Percentiles rank a stretch among this genome's conserved stretches.
Evolutionary conservation across 148 eudicot species (phyloP).

Genomic region (Rhododendron williamsianum): DNA sequence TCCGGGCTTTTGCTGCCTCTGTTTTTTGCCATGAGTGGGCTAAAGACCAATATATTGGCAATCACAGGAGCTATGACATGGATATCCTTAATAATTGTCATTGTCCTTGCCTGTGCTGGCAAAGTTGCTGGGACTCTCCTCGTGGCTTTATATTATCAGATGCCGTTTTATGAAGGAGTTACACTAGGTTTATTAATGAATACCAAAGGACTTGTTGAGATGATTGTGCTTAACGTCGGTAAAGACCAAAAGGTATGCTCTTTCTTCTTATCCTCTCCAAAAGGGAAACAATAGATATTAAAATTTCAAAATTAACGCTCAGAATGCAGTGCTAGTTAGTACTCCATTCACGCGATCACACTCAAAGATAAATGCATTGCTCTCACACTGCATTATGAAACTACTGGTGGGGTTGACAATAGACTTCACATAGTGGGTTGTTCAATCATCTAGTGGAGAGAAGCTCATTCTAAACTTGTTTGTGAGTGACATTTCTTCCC

Average conservation of each 20-base stretch:
- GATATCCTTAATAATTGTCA: conserved; percentile 26
- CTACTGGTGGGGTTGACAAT: neutral
- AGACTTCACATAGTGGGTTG: neutral
- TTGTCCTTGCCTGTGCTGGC: conserved; percentile 34
- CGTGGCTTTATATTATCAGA: conserved; percentile 37
- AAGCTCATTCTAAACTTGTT: neutral
- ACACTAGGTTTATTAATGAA: conserved; percentile 66
- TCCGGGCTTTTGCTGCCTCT: conserved; percentile 65
- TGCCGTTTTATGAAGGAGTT: conserved; percentile 56
- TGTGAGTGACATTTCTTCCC: neutral
- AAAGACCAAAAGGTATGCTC: conserved; percentile 71
- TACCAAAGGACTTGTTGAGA: conserved; percentile 88
- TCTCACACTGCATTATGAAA: neutral
- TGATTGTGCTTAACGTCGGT: conserved; percentile 92
- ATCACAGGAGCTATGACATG: conserved; percentile 24
- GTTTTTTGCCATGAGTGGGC: conserved; percentile 62
- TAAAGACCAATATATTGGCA: conserved; percentile 38
- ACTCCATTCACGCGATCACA: neutral
- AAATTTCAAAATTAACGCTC: neutral
- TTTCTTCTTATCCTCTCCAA: neutral
- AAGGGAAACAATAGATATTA: neutral
- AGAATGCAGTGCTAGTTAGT: neutral
- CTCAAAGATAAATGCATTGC: neutral
- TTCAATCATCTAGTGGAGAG: neutral
- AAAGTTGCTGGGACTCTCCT: conserved; percentile 47